Base-by-base conservation (phyloP, 2,329 filamentous ascomycete species). In the Ophiocordyceps unilateralis region DNA sequence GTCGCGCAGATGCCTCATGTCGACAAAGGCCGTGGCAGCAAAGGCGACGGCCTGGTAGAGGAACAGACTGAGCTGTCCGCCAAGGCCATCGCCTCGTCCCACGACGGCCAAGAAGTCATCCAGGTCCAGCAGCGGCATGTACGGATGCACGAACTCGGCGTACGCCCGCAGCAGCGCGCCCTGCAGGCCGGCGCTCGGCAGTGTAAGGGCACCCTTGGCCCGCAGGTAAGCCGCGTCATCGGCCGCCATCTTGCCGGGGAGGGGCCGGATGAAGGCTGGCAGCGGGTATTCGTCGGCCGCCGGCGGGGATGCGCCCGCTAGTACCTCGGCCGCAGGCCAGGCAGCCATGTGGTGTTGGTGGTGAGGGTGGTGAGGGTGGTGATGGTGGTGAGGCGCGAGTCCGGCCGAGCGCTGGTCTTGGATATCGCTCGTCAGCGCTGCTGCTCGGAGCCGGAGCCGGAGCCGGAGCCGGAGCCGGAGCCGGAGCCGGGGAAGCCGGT, bases 31-130 rank as follows among this genome's bases (percentile, higher is more conserved):
- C 2, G 83, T 83, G 1, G 83, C 87, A 1, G 86, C 81, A 58
- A 95, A 96, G 85, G 95, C 93, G 54, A 94, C 81, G 11, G 88
- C 83, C 57, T 95, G 89, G 60, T 93, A 95, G 2, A 95, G 66
- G 45, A 95, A 74, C 52, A 96, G 66, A 63, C 88, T 94, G 53
- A 87, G 71, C 55, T 78, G 79, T 10, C 81, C 79, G 50, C 75
- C 70, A 40, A 72, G 68, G 14, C 83, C 83, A 57, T 91, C 81
- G 11, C 71, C 68, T 45, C 70, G 67, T 52, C 78, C 75, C 49
- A 87, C 70, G 39, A 73, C 69, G 41, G 65, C 56, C 45, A 81
- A 55, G 50, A 80, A 71, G 57, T 76, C 62, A 58, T 76, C 60
- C 54, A 80, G 54, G 65, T 84, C 86, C 48, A 95, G 65, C 26